These are phyloP conservation scores for Haberlea rhodopensis DNA, from an alignment of 257 asterid genomes.

Conservation along the genomic window DNA sequence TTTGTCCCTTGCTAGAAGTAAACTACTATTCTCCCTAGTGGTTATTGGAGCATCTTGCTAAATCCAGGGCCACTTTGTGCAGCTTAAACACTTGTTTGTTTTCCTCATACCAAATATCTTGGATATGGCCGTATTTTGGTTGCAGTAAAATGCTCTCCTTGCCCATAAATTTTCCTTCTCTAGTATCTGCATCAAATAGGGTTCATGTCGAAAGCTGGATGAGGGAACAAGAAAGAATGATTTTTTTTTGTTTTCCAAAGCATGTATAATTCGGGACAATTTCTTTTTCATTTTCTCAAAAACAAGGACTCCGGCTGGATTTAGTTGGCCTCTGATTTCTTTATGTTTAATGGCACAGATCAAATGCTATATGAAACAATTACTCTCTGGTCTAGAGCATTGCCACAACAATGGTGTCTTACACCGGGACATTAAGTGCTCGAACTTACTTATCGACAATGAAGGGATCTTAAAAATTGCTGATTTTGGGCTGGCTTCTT, in stretches of 20 bases:
- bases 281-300: not conserved
- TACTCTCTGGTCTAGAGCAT: constrained; percentile 83
- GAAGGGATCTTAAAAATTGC: constrained; percentile 79
- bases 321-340: not conserved
- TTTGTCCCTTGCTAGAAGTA: constrained; percentile 16
- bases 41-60: not conserved
- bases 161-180: not conserved
- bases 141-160: not conserved
- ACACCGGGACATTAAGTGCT: constrained; percentile 87
- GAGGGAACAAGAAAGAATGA: not conserved
- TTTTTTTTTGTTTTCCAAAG: constrained; percentile 3
- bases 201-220: constrained; percentile 2
- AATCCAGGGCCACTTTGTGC: not conserved
- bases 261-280: not conserved
- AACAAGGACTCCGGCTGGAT: not conserved
- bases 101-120: constrained; percentile 1
- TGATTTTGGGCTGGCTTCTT: constrained; percentile 86
- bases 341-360: constrained; percentile 47
- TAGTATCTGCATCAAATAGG: constrained; percentile 3
- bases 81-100: constrained; percentile 9
- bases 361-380: constrained; percentile 79
- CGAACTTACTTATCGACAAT: constrained; percentile 76
- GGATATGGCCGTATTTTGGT: not conserved
- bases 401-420: constrained; percentile 81
- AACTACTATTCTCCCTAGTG: not conserved